Conservation (phyloP, 2,329 filamentous ascomycete species). For the Ceratocystis variospora region DNA sequence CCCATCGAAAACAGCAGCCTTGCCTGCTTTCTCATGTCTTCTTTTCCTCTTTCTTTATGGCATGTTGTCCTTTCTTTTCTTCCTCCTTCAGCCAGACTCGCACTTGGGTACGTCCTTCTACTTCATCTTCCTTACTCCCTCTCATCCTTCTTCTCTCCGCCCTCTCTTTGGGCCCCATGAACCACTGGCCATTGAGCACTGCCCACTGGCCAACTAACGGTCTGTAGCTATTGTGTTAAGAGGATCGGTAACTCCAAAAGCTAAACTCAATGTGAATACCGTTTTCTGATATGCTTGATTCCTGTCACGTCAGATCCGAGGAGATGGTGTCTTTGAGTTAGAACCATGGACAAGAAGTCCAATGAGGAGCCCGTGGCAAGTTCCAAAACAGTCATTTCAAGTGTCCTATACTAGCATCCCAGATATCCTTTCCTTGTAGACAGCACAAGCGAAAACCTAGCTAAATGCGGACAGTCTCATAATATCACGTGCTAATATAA, state of each 20-base stretch:
- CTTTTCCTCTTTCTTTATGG: neutral
- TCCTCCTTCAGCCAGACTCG: neutral
- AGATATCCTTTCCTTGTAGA: no score
- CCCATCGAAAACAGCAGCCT: neutral
- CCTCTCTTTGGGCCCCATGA: neutral
- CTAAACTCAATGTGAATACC: neutral
- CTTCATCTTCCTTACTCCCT: neutral
- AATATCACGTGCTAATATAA: no score
- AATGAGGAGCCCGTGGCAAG: neutral
- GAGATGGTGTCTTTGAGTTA: neutral
- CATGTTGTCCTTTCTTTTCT: constrained; percentile 1
- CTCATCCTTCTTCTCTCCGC: neutral
- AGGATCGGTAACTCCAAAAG: neutral
- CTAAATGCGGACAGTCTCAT: no score
- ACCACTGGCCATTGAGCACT: neutral
- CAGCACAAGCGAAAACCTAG: no score
- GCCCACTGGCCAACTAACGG: neutral
- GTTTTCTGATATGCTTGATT: neutral
- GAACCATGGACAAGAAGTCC: neutral
- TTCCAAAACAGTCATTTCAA: no score
- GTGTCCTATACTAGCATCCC: no score
- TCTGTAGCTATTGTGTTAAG: neutral
- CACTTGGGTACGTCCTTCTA: neutral
- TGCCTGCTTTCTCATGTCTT: neutral
- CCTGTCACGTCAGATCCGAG: neutral